Conservation (phyloP, 805 yeast genomes). For the Cyberlindnera xylosilytica region DNA sequence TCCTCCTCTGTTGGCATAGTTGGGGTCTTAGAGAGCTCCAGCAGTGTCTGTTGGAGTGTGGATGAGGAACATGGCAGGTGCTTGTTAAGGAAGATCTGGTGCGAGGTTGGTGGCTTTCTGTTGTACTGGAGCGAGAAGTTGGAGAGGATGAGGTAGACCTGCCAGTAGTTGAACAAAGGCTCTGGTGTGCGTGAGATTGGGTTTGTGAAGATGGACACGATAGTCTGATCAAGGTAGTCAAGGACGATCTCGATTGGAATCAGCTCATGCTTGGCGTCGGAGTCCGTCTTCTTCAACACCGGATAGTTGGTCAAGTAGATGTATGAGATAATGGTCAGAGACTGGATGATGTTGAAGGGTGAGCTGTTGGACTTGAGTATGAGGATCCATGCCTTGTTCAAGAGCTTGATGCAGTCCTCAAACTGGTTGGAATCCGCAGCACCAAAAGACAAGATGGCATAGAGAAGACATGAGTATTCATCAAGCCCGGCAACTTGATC, state of each 20-base stretch:
- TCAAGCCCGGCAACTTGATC: slow-evolving; percentile 15
- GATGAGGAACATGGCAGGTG: slow-evolving; percentile 2
- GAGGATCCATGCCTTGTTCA: slow-evolving; percentile 44
- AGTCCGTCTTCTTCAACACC: slow-evolving; percentile 15
- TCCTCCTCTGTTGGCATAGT: slow-evolving; percentile 1
- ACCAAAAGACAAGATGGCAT: slow-evolving; percentile 45
- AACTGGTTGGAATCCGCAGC: slow-evolving; percentile 35
- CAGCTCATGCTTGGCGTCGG: slow-evolving; percentile 10
- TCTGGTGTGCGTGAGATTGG: not conserved
- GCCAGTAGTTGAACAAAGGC: slow-evolving; percentile 38
- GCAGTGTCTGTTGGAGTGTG: slow-evolving; percentile 9
- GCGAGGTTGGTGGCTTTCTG: slow-evolving; percentile 39
- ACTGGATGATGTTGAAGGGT: slow-evolving; percentile 38
- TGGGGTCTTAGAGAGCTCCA: slow-evolving; percentile 13
- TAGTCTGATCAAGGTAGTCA: slow-evolving; percentile 46
- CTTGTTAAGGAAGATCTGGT: slow-evolving; percentile 23
- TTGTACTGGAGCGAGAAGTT: slow-evolving; percentile 38
- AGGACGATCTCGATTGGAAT: slow-evolving; percentile 46
- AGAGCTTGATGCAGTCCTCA: slow-evolving; percentile 34
- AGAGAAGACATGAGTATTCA: slow-evolving; percentile 39
- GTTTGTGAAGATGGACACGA: slow-evolving; percentile 7
- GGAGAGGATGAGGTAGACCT: slow-evolving; percentile 45
- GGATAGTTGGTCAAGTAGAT: slow-evolving; percentile 39
- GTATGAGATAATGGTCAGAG: slow-evolving; percentile 42
- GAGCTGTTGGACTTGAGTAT: slow-evolving; percentile 25